These are phyloP conservation scores for Penicillium egyptiacum DNA, from an alignment of 495 filamentous ascomycete species.

Conservation along the genomic window DNA sequence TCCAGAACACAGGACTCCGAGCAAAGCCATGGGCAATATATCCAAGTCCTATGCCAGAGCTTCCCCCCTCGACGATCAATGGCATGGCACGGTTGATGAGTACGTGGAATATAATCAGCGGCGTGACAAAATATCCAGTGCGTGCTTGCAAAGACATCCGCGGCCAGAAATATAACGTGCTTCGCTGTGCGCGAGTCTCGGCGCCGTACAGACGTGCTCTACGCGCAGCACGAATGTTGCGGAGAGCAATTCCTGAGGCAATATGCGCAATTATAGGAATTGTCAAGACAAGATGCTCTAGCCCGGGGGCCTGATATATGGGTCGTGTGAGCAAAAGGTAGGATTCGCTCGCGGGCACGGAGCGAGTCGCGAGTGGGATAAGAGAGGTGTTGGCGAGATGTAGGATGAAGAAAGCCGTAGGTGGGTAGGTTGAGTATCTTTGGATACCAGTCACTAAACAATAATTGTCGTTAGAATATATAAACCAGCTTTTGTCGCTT, in stretches of 20 bases:
- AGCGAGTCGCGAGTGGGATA: constrained; percentile 62
- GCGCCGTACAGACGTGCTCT: constrained; percentile 70
- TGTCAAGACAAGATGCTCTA: constrained; percentile 49
- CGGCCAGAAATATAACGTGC: constrained; percentile 59
- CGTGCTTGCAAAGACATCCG: constrained; percentile 60
- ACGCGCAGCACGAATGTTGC: constrained; percentile 66
- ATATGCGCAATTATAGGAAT: constrained; percentile 51
- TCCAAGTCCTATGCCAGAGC: constrained; percentile 73
- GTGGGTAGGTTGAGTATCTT: constrained; percentile 83
- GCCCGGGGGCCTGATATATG: constrained; percentile 72
- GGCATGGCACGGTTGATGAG: constrained; percentile 72
- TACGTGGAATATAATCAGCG: constrained; percentile 65
- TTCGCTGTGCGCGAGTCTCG: constrained; percentile 43
- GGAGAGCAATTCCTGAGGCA: constrained; percentile 69
- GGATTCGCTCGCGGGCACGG: constrained; percentile 51
- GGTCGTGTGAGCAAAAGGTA: constrained; percentile 64
- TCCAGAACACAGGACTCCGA: constrained; percentile 61
- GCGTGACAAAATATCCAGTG: constrained; percentile 66
- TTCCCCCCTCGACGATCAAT: constrained; percentile 73
- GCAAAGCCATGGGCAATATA: constrained; percentile 87
- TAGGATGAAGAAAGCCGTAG: constrained; percentile 71
- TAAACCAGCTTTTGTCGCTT: background rate
- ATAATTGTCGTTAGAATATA: constrained; percentile 9
- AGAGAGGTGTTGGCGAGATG: constrained; percentile 81
- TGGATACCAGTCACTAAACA: constrained; percentile 72